phyloP scores from a whole-genome alignment of 148 eudicot genomes.

The Camellia japonica region DNA sequence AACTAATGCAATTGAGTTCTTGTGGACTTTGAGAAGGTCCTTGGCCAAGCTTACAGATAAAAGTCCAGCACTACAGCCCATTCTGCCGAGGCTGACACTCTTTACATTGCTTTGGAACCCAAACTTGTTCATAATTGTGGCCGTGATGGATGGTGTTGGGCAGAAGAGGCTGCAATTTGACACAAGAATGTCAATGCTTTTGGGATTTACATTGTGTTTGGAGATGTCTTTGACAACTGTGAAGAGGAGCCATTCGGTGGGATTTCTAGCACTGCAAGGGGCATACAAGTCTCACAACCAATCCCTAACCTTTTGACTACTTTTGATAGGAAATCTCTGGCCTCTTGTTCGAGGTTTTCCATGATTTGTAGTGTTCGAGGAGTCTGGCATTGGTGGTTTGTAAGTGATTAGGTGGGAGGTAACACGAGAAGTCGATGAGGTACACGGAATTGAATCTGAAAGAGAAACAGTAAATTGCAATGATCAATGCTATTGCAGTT shows the following conservation, averaged over 20 bases:
- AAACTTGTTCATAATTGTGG: conserved; percentile 35
- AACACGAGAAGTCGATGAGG: conserved; percentile 41
- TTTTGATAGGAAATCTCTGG: conserved; percentile 30
- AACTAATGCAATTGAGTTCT: conserved; percentile 37
- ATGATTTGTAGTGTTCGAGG: conserved; percentile 24
- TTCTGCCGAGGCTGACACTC: conserved; percentile 34
- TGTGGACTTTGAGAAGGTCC: conserved; percentile 35
- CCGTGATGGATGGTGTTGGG: conserved; percentile 42
- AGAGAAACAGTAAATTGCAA: conserved; percentile 14
- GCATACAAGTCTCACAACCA: conserved; percentile 35
- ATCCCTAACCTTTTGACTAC: conserved; percentile 31
- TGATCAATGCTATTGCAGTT: conserved; percentile 8
- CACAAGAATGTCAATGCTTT: conserved; percentile 35
- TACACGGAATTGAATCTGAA: conserved; percentile 17
- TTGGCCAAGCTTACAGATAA: conserved; percentile 37
- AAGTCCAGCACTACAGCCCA: conserved; percentile 52
- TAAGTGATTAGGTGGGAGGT: conserved; percentile 31
- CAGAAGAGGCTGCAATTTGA: conserved; percentile 47
- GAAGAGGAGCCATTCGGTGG: conserved; percentile 31
- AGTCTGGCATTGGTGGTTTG: conserved; percentile 25
- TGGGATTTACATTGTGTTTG: conserved; percentile 33
- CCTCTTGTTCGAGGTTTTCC: conserved; percentile 8
- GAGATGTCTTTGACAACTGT: conserved; percentile 27
- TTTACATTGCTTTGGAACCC: conserved; percentile 33
- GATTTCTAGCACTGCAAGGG: conserved; percentile 26